phyloP scores from a whole-genome alignment of 495 filamentous ascomycete species.

The Sporormia fimetaria region DNA sequence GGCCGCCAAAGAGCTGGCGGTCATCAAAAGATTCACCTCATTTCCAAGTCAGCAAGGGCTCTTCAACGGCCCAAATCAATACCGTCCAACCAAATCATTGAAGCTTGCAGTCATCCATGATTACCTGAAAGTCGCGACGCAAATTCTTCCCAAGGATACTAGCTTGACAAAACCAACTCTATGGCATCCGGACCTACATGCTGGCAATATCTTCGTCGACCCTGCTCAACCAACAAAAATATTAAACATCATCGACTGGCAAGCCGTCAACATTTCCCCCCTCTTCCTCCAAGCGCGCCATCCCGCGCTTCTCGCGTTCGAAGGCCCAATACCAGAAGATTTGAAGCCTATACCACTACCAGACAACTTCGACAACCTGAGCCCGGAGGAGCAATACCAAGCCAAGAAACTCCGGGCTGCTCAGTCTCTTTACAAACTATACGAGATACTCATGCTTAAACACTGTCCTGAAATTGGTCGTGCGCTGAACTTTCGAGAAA shows the following conservation, averaged over 20 bases:
- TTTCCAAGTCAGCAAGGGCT: conserved; percentile 1
- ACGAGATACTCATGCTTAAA: conserved; percentile 3
- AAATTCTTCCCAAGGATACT: conserved; percentile 5
- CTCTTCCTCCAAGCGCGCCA: conserved; percentile 19
- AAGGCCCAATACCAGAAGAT: conserved; percentile 10
- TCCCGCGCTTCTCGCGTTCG: conserved; percentile 10
- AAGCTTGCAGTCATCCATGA: conserved; percentile 5
- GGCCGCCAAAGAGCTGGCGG: conserved; percentile 1
- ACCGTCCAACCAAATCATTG: conserved; percentile 3
- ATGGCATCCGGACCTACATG: conserved; percentile 20
- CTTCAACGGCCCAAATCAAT: conserved; percentile 1
- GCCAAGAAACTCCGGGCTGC: conserved; percentile 4
- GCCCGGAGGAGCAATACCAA: conserved; percentile 1
- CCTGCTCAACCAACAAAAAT: conserved; percentile 14
- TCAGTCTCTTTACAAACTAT: conserved; percentile 5
- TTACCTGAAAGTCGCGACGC: conserved; percentile 9
- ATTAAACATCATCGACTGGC: conserved; percentile 17
- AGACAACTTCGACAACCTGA: background rate
- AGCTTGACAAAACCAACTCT: conserved; percentile 7
- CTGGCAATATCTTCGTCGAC: conserved; percentile 20
- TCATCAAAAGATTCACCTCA: background rate
- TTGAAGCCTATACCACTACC: conserved; percentile 3
- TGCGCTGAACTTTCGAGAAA: conserved; percentile 6
- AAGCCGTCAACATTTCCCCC: conserved; percentile 13
- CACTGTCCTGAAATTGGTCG: conserved; percentile 3